Evolutionary conservation across 805 yeast species (phyloP).

Genomic region (Candida vaughaniae): DNA sequence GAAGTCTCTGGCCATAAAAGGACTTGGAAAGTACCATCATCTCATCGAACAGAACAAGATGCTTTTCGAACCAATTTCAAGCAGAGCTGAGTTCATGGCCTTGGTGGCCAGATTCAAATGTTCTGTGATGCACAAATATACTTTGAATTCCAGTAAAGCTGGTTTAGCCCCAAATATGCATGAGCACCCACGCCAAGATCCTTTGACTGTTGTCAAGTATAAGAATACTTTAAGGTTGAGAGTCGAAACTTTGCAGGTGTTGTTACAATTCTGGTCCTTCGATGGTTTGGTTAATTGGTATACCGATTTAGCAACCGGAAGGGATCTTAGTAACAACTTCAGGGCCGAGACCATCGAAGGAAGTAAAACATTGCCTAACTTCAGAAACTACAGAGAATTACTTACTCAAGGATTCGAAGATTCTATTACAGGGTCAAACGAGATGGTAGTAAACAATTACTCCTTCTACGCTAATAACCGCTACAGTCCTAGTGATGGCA

Average conservation of each 20-base stretch:
- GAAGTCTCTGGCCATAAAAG: constrained; percentile 13
- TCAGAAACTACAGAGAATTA: constrained; percentile 21
- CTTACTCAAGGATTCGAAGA: constrained; percentile 18
- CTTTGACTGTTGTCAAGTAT: constrained; percentile 23
- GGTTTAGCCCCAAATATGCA: constrained; percentile 39
- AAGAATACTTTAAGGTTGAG: constrained; percentile 36
- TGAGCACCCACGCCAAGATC: constrained; percentile 16
- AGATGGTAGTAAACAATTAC: neutral
- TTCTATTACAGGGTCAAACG: constrained; percentile 1
- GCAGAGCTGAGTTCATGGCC: constrained; percentile 16
- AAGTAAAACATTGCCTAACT: constrained; percentile 14
- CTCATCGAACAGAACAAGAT: constrained; percentile 27
- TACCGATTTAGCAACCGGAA: constrained; percentile 32
- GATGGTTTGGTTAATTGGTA: constrained; percentile 39
- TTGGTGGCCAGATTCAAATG: constrained; percentile 19
- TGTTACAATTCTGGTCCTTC: constrained; percentile 44
- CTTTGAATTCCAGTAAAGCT: constrained; percentile 28
- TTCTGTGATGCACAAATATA: constrained; percentile 22
- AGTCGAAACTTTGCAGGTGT: constrained; percentile 37
- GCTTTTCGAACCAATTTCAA: constrained; percentile 38
- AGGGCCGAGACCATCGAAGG: neutral
- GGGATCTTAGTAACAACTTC: constrained; percentile 24
- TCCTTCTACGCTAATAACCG: neutral
- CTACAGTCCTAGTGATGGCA: constrained; percentile 22
- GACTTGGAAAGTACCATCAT: constrained; percentile 19